These are phyloP conservation scores for Sporormia fimetaria DNA, from an alignment of 495 filamentous ascomycete genomes.

Conservation along the genomic window DNA sequence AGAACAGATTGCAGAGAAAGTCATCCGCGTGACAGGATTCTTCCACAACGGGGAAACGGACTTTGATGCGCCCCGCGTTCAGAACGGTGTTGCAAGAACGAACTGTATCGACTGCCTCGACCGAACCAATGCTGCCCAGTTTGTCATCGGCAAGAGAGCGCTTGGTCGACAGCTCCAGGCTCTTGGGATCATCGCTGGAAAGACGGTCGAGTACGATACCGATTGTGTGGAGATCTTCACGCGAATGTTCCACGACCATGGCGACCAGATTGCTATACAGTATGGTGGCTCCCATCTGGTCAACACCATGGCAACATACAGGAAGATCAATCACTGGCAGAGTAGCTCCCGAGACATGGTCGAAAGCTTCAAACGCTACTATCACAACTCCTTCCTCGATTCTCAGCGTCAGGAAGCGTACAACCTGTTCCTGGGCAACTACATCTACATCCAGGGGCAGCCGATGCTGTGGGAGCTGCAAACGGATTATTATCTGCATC, in stretches of 20 bases:
- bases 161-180: conserved; percentile 88
- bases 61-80: conserved; percentile 53
- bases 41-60: conserved; percentile 78
- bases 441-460: conserved; percentile 78
- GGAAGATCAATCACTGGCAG: conserved; percentile 98
- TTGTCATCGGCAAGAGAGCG: conserved; percentile 93
- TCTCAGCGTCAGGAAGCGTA: conserved; percentile 95
- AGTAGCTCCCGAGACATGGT: conserved; percentile 97
- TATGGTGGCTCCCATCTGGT: conserved; percentile 96
- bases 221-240: conserved; percentile 93
- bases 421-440: conserved; percentile 95
- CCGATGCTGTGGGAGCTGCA: conserved; percentile 96
- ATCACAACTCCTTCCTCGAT: conserved; percentile 97
- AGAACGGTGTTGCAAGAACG: conserved; percentile 87
- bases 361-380: conserved; percentile 97
- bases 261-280: conserved; percentile 93
- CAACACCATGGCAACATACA: conserved; percentile 98
- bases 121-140: conserved; percentile 92
- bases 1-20: conserved; percentile 76
- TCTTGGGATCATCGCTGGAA: conserved; percentile 71
- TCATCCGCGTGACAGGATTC: conserved; percentile 75
- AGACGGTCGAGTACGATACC: conserved; percentile 79
- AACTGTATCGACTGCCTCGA: conserved; percentile 98
- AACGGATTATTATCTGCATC: conserved; percentile 95
- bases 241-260: conserved; percentile 94